Evolutionary conservation across 2,329 filamentous ascomycete species (phyloP).

Genomic region (Pseudogymnoascus pannorum): DNA sequence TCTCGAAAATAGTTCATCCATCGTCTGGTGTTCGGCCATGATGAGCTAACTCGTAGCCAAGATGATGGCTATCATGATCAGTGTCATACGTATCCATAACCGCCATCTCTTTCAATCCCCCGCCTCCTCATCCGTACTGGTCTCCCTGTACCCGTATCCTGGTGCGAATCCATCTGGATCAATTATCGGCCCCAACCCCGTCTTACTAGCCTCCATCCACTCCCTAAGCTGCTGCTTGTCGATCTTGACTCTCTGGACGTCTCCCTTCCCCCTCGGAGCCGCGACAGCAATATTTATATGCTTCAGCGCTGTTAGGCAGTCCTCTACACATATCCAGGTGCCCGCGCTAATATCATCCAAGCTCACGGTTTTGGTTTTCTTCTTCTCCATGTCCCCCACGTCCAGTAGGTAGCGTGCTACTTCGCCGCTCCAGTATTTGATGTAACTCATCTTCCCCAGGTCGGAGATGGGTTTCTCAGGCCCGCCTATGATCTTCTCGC

Average conservation of each 20-base stretch:
- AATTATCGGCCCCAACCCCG: conserved; percentile 54
- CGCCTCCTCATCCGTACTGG: conserved; percentile 32
- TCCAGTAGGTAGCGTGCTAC: conserved; percentile 62
- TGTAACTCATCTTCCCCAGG: conserved; percentile 74
- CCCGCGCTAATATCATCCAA: conserved; percentile 65
- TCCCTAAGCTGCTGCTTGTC: conserved; percentile 51
- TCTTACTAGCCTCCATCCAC: conserved; percentile 55
- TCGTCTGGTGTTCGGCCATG: neutral
- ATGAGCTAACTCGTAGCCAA: neutral
- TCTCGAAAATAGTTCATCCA: neutral
- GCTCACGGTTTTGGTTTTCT: conserved; percentile 43
- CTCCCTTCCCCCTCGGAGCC: conserved; percentile 37
- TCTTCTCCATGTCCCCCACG: conserved; percentile 19
- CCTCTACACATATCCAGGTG: conserved; percentile 80
- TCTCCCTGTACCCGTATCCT: conserved; percentile 49
- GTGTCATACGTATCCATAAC: neutral
- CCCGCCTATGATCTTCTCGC: conserved; percentile 77
- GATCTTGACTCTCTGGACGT: conserved; percentile 42
- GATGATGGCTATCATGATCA: neutral
- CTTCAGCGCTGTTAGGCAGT: conserved; percentile 69
- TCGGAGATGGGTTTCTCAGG: conserved; percentile 91
- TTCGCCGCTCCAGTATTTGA: conserved; percentile 78
- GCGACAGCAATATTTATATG: conserved; percentile 69
- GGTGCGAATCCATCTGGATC: conserved; percentile 69
- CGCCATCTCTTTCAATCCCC: conserved; percentile 12